These are phyloP conservation scores for Podaxis pistillaris DNA, from an alignment of 768 basidiomycete species.

Conservation along the genomic window DNA sequence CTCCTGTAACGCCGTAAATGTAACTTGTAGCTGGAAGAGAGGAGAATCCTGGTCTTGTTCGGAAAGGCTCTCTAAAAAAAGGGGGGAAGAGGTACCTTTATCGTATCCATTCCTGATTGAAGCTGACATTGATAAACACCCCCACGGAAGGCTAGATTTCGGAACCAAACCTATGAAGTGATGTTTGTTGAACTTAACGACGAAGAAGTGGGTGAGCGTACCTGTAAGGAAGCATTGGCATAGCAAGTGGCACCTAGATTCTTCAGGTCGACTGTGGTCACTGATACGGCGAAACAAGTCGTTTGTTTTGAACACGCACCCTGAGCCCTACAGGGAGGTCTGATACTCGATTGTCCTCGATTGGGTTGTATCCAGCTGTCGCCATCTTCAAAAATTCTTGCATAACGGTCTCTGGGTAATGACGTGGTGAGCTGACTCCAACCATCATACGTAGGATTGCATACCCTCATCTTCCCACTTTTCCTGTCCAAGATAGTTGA, in stretches of 20 bases:
- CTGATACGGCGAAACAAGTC: background rate
- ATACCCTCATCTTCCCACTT: constrained; percentile 75
- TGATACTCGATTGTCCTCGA: constrained; percentile 43
- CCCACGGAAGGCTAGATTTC: constrained; percentile 75
- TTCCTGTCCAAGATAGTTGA: constrained; percentile 86
- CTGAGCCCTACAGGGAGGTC: constrained; percentile 74
- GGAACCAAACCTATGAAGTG: constrained; percentile 79
- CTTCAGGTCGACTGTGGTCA: constrained; percentile 54
- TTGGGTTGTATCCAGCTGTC: constrained; percentile 57
- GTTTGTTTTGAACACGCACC: constrained; percentile 36
- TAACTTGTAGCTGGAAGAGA: constrained; percentile 74
- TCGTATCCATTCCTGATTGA: constrained; percentile 44
- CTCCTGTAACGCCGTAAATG: constrained; percentile 83
- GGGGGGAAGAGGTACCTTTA: constrained; percentile 27
- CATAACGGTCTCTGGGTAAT: constrained; percentile 42
- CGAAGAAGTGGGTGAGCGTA: constrained; percentile 24
- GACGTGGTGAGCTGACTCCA: constrained; percentile 4
- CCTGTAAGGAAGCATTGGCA: constrained; percentile 93
- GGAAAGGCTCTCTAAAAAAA: background rate
- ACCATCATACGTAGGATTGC: constrained; percentile 7
- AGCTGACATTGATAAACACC: constrained; percentile 81
- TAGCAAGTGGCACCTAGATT: constrained; percentile 98
- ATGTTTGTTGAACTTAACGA: constrained; percentile 1
- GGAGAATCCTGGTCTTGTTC: constrained; percentile 59
- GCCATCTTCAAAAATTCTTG: constrained; percentile 50